Evolutionary conservation across 2,329 filamentous ascomycete genomes (phyloP).

Genomic region (Phyllosticta citrichinensis): DNA sequence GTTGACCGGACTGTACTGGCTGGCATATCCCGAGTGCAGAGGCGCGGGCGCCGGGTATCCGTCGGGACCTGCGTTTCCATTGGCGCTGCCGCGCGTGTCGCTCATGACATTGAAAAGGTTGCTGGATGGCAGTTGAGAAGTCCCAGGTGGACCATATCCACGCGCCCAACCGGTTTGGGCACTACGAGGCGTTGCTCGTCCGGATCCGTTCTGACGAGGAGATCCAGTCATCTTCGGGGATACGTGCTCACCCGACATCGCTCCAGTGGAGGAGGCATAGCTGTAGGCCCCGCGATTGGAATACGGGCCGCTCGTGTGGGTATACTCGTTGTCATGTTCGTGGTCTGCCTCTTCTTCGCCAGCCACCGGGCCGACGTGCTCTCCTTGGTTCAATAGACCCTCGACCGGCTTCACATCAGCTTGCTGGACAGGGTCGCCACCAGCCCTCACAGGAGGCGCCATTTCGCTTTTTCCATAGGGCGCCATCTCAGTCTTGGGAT

Average conservation of each 20-base stretch:
- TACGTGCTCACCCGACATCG: slow-evolving; percentile 60
- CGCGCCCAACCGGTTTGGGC: slow-evolving; percentile 58
- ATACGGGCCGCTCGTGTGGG: slow-evolving; percentile 65
- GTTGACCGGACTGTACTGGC: slow-evolving; percentile 56
- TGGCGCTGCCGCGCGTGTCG: slow-evolving; percentile 58
- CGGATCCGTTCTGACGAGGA: slow-evolving; percentile 71
- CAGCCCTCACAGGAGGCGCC: slow-evolving; percentile 57
- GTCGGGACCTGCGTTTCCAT: slow-evolving; percentile 57
- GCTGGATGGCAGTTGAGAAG: slow-evolving; percentile 58
- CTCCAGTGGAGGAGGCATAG: slow-evolving; percentile 57
- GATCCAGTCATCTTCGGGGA: slow-evolving; percentile 77
- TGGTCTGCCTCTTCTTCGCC: slow-evolving; percentile 62
- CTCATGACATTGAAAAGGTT: slow-evolving; percentile 86
- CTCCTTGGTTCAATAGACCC: slow-evolving; percentile 44
- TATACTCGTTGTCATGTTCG: slow-evolving; percentile 74
- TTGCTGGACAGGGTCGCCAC: slow-evolving; percentile 52
- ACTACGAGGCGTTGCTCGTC: slow-evolving; percentile 76
- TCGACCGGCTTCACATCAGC: slow-evolving; percentile 55
- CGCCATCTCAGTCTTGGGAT: slow-evolving; percentile 82
- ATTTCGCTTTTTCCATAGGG: slow-evolving; percentile 32
- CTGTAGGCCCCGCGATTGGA: slow-evolving; percentile 64
- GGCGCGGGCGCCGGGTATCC: slow-evolving; percentile 60
- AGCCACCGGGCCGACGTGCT: slow-evolving; percentile 43
- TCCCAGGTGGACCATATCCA: slow-evolving; percentile 72
- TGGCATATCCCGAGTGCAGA: slow-evolving; percentile 50